A percentile compares a stretch with the other conserved stretches of the same genome.
These are phyloP conservation scores for Ascochyta rabiei DNA, from an alignment of 2,329 filamentous ascomycete genomes.

Conservation along the genomic window DNA sequence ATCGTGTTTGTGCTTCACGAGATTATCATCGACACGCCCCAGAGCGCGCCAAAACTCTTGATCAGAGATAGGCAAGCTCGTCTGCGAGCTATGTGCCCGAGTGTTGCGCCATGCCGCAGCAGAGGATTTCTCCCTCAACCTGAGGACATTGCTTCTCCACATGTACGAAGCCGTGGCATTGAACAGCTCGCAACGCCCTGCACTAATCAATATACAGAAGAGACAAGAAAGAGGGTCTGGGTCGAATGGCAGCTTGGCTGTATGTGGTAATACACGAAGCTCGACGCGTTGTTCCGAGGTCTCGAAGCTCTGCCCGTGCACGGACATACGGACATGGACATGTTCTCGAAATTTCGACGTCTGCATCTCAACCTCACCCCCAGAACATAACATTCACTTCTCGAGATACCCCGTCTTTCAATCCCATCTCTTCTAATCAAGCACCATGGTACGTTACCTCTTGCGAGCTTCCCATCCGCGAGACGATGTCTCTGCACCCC, in stretches of 20 bases:
- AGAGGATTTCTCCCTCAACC: conserved; percentile 40
- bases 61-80: conserved; percentile 28
- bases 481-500: neutral
- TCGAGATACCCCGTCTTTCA: conserved; percentile 23
- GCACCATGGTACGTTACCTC: conserved; percentile 26
- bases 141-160: conserved; percentile 44
- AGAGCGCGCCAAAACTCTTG: conserved; percentile 36
- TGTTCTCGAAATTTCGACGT: conserved; percentile 25
- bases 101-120: conserved; percentile 14
- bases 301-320: conserved; percentile 15
- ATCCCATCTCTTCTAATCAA: conserved; percentile 12
- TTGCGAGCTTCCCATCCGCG: neutral
- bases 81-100: conserved; percentile 31
- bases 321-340: conserved; percentile 17
- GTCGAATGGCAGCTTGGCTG: neutral
- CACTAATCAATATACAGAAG: neutral
- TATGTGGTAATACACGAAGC: conserved; percentile 3
- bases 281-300: conserved; percentile 26
- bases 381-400: conserved; percentile 14
- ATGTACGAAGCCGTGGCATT: conserved; percentile 37
- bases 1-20: neutral
- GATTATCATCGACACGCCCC: neutral
- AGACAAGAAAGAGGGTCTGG: neutral
- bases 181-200: neutral
- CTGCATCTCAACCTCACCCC: conserved; percentile 18